These are phyloP conservation scores for Trichoderma cornu-damae DNA, from an alignment of 2,329 filamentous ascomycete genomes.

Conservation along the genomic window DNA sequence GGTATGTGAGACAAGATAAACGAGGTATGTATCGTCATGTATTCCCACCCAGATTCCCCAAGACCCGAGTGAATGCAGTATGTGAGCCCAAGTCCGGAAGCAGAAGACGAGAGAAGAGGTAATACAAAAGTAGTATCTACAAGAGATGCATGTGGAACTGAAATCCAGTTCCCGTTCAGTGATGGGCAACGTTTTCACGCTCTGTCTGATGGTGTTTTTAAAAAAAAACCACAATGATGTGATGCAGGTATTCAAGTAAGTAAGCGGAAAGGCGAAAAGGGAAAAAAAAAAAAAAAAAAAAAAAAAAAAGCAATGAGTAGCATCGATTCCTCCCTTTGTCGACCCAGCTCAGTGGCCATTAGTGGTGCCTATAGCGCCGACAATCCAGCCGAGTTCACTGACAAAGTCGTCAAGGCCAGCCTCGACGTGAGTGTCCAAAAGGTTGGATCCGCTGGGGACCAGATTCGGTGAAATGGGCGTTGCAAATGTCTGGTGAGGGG, in stretches of 20 bases:
- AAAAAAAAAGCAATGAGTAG: background rate
- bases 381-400: slow-evolving; percentile 49
- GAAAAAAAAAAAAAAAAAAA: too few relatives aligned
- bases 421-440: slow-evolving; percentile 35
- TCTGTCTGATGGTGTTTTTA: background rate
- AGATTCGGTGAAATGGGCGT: slow-evolving; percentile 26
- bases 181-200: background rate
- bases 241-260: background rate
- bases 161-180: background rate
- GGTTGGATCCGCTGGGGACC: slow-evolving; percentile 25
- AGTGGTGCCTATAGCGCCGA: slow-evolving; percentile 40
- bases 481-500: slow-evolving; percentile 23
- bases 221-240: background rate
- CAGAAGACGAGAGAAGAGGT: background rate
- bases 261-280: background rate
- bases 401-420: slow-evolving; percentile 39
- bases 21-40: background rate
- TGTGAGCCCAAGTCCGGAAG: background rate
- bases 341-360: background rate
- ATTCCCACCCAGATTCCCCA: background rate
- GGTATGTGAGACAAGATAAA: background rate
- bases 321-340: background rate
- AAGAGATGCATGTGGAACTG: background rate
- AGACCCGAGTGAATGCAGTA: slow-evolving; percentile 1
- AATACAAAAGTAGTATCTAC: background rate